These are phyloP conservation scores for Galerina marginata DNA, from an alignment of 768 basidiomycete species.

Conservation along the genomic window DNA sequence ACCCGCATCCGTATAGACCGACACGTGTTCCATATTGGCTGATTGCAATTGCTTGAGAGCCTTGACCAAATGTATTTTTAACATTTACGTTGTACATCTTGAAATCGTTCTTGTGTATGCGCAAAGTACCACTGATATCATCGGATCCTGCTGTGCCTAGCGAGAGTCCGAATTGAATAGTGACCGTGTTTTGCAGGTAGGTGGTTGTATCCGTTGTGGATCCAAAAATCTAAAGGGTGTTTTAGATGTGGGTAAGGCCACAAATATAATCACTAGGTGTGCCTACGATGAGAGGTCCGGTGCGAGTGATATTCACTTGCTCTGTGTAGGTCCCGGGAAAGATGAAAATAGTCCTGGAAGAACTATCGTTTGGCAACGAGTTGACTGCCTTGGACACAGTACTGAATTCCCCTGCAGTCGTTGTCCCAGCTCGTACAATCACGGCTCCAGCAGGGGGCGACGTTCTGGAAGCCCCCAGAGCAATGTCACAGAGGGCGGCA, in stretches of 20 bases:
- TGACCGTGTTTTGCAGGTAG: slow-evolving; percentile 46
- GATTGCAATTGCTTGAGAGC: slow-evolving; percentile 53
- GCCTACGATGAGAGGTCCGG: slow-evolving; percentile 46
- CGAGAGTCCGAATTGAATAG: slow-evolving; percentile 40
- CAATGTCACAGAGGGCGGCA: neutral
- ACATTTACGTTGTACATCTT: slow-evolving; percentile 57
- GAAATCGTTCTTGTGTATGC: slow-evolving; percentile 53
- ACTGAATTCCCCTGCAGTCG: slow-evolving; percentile 41
- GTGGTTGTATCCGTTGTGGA: slow-evolving; percentile 46
- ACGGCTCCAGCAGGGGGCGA: slow-evolving; percentile 45
- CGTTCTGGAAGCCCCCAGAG: slow-evolving; percentile 26
- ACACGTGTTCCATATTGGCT: slow-evolving; percentile 53
- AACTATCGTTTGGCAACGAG: slow-evolving; percentile 44
- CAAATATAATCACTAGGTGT: neutral
- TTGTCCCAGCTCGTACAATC: slow-evolving; percentile 45
- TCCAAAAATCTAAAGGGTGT: slow-evolving; percentile 43
- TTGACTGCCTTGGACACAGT: slow-evolving; percentile 44
- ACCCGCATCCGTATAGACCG: slow-evolving; percentile 51
- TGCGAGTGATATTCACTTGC: slow-evolving; percentile 49
- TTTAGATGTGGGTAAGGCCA: neutral
- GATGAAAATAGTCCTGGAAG: slow-evolving; percentile 44
- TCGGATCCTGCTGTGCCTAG: slow-evolving; percentile 45
- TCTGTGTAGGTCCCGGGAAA: slow-evolving; percentile 51
- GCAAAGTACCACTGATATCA: slow-evolving; percentile 53
- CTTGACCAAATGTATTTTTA: slow-evolving; percentile 50